A percentile compares a stretch with the other conserved stretches of the same genome.
These are phyloP conservation scores for Arachnomyces sp. DNA, from an alignment of 2,329 filamentous ascomycete species.

Conservation along the genomic window DNA sequence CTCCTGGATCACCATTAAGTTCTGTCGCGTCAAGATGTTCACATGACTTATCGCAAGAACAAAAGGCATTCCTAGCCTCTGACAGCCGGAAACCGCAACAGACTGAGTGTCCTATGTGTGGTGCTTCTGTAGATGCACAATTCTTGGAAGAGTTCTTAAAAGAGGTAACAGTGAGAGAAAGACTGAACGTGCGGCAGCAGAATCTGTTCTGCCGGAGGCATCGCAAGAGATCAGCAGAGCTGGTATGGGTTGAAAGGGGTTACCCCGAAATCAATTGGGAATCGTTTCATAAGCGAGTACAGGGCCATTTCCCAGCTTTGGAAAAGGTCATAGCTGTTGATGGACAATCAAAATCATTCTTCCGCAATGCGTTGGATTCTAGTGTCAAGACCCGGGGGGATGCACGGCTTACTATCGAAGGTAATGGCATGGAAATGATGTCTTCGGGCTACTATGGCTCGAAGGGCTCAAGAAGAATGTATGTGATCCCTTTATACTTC, in stretches of 20 bases:
- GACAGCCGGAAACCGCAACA: conserved; percentile 4
- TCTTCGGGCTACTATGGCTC: conserved; percentile 79
- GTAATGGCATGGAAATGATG: conserved; percentile 44
- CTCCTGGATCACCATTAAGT: conserved; percentile 23
- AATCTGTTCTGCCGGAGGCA: conserved; percentile 56
- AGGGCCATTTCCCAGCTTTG: conserved; percentile 49
- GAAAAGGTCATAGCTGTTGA: conserved; percentile 50
- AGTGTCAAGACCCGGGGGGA: conserved; percentile 53
- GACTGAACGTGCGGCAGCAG: conserved; percentile 45
- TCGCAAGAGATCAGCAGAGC: conserved; percentile 47
- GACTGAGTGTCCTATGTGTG: conserved; percentile 61
- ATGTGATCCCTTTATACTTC: conserved; percentile 27
- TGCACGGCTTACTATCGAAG: conserved; percentile 46
- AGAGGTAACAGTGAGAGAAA: conserved; percentile 24
- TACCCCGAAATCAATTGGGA: conserved; percentile 70
- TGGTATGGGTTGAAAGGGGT: conserved; percentile 44
- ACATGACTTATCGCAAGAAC: conserved; percentile 13
- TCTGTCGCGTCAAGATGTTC: conserved; percentile 17
- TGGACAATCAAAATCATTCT: conserved; percentile 49
- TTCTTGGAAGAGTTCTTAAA: conserved; percentile 46
- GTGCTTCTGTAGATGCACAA: conserved; percentile 48
- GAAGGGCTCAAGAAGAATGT: conserved; percentile 64
- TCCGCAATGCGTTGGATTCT: conserved; percentile 49
- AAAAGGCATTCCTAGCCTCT: conserved; percentile 11
- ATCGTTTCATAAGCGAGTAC: conserved; percentile 52